Evolutionary conservation across 768 basidiomycete species (phyloP).

Genomic region (Podaxis sp.): DNA sequence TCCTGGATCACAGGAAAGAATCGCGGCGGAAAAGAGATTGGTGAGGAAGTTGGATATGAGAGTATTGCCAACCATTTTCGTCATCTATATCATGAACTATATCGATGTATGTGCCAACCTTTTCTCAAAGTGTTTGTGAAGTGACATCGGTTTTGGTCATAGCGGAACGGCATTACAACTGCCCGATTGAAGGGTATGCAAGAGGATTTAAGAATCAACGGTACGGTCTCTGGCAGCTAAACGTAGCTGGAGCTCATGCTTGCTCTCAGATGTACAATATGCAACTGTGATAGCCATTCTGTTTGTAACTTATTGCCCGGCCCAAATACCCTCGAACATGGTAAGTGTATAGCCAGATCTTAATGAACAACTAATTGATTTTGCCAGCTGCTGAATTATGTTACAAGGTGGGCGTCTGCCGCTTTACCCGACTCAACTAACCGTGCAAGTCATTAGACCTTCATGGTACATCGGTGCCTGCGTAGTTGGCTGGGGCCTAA

Average conservation of each 20-base stretch:
- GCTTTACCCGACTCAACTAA: background rate
- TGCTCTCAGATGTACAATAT: constrained; percentile 20
- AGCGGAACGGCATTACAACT: constrained; percentile 46
- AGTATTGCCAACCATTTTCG: constrained; percentile 52
- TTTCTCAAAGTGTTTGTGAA: background rate
- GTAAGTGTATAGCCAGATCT: constrained; percentile 23
- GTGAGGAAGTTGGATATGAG: constrained; percentile 53
- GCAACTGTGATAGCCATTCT: constrained; percentile 18
- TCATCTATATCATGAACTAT: constrained; percentile 63
- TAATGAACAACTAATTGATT: background rate
- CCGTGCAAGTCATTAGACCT: background rate
- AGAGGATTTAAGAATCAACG: constrained; percentile 40
- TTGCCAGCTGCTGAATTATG: constrained; percentile 47
- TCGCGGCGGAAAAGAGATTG: constrained; percentile 37
- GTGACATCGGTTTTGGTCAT: background rate
- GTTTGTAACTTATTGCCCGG: constrained; percentile 52
- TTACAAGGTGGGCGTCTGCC: constrained; percentile 37
- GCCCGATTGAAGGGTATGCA: constrained; percentile 48
- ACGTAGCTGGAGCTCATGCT: background rate
- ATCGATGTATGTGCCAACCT: constrained; percentile 46
- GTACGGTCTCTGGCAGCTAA: constrained; percentile 20
- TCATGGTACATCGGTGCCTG: constrained; percentile 1
- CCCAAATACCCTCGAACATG: constrained; percentile 66
- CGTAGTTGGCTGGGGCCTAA: background rate
- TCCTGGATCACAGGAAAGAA: constrained; percentile 23